Conservation (phyloP, 441 rosid species). For the Daphne laureola region DNA sequence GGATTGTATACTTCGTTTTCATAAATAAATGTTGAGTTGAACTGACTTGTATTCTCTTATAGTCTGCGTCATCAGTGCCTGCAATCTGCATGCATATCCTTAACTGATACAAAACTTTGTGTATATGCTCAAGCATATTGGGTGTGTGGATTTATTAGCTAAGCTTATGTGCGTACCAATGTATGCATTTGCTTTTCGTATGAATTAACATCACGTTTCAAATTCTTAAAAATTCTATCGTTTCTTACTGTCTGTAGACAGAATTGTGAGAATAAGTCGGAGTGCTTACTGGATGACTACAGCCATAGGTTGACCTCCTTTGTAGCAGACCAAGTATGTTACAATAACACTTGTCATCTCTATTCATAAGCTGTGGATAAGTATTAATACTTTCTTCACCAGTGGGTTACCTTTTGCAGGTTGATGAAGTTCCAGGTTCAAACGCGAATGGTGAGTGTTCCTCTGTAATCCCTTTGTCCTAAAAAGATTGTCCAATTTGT, state of each 20-base stretch:
- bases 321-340: conserved; percentile 36
- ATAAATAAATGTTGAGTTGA: no score
- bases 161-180: no score
- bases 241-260: conserved; percentile 48
- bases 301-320: conserved; percentile 22
- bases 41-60: no score
- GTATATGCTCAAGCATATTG: no score
- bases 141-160: no score
- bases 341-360: conserved; percentile 11
- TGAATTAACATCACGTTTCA: conserved; percentile 9
- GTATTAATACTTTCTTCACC: conserved; percentile 17
- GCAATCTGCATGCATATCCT: no score
- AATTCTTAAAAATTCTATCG: conserved; percentile 22
- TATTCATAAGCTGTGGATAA: conserved; percentile 10
- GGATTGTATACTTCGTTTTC: no score
- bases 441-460: conserved; percentile 41
- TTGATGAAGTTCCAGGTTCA: conserved; percentile 43
- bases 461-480: conserved; percentile 12
- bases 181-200: not conserved
- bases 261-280: conserved; percentile 31
- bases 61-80: no score
- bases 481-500: conserved; percentile 6
- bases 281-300: conserved; percentile 21
- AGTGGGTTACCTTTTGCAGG: conserved; percentile 38
- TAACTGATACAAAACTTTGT: no score